These are phyloP conservation scores for Diddensiella caesifluorescens DNA, from an alignment of 805 yeast genomes.

Conservation along the genomic window DNA sequence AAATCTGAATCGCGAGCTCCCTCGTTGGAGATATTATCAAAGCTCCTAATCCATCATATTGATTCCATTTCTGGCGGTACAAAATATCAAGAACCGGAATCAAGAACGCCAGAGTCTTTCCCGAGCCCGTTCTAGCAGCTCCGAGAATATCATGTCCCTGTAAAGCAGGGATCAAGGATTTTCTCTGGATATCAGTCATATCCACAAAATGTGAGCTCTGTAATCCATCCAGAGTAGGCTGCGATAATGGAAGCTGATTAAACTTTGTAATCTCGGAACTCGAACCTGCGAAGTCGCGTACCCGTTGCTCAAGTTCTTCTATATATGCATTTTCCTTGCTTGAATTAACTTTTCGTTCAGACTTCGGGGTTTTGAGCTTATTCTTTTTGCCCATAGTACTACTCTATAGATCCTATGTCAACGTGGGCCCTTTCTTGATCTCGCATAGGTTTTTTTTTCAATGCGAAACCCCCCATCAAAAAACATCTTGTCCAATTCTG, in stretches of 20 bases:
- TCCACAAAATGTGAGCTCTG: constrained; percentile 71
- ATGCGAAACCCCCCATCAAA: too few relatives aligned
- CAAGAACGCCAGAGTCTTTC: constrained; percentile 82
- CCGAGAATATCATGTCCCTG: constrained; percentile 78
- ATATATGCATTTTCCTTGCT: constrained; percentile 35
- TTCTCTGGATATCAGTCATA: constrained; percentile 81
- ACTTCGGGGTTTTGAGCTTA: neutral
- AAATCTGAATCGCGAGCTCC: constrained; percentile 85
- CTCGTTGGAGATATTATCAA: constrained; percentile 87
- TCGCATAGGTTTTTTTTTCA: too few relatives aligned
- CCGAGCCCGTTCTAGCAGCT: constrained; percentile 88
- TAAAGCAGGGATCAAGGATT: constrained; percentile 68
- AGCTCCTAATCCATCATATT: constrained; percentile 83
- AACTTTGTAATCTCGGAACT: constrained; percentile 45
- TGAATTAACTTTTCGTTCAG: neutral
- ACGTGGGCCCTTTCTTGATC: too few relatives aligned
- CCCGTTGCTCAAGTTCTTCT: constrained; percentile 43
- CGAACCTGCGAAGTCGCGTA: constrained; percentile 44
- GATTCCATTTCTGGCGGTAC: constrained; percentile 68
- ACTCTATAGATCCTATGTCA: too few relatives aligned
- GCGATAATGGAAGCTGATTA: constrained; percentile 71
- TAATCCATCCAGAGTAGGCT: constrained; percentile 62
- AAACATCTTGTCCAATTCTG: too few relatives aligned
- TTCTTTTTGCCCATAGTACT: constrained; percentile 1
- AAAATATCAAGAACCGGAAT: constrained; percentile 65